Evolutionary conservation across 2,329 filamentous ascomycete species (phyloP), one percentile per base, ranked within the genome.

Genomic region (Chrysoporthe cubensis): DNA sequence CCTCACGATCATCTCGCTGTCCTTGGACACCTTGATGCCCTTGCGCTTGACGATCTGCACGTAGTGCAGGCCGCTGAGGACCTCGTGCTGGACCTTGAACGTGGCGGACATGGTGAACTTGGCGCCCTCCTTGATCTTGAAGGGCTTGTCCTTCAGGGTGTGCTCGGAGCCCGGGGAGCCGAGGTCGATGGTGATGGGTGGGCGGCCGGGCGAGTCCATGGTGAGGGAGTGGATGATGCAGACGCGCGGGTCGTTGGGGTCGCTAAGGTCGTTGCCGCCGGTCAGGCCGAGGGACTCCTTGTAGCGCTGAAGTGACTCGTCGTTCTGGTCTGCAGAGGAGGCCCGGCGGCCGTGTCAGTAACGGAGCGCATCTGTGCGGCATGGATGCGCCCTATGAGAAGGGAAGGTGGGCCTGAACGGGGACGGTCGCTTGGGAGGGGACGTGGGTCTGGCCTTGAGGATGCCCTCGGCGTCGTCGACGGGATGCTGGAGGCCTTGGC

Each of bases 71-170:
- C 96, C 96, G 74, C 92, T 96, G 66, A 98, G 87, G 73, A 99
- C 95, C 81, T 98, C 92, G 79, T 97, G 94, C 85, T 99, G 94
- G 58, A 99, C 96, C 83, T 94, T 91, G 87, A 98, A 99, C 71
- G 88, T 88, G 68, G 91, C 94, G 78, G 92, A 94, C 92, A 98
- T 98, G 81, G 91, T 93, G 84, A 98, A 99, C 74, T 89, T 91
- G 74, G 91, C 88, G 66, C 93, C 94, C 81, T 98, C 96, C 87
- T 98, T 99, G 84, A 99, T 97, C 77, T 88, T 95, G 85, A 99
- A 99, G 16, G 96, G 96, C 78, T 96, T 91, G 77, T 93, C 87
- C 84, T 97, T 97, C 72, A 99, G 90, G 16, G 86, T 87, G 3
- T 87, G 84, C 76, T 97, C 86, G 70, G 92, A 90, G 68, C 90